phyloP scores from a whole-genome alignment of 192 early-diverging fungal genomes.

The Geranomyces michiganensis region DNA sequence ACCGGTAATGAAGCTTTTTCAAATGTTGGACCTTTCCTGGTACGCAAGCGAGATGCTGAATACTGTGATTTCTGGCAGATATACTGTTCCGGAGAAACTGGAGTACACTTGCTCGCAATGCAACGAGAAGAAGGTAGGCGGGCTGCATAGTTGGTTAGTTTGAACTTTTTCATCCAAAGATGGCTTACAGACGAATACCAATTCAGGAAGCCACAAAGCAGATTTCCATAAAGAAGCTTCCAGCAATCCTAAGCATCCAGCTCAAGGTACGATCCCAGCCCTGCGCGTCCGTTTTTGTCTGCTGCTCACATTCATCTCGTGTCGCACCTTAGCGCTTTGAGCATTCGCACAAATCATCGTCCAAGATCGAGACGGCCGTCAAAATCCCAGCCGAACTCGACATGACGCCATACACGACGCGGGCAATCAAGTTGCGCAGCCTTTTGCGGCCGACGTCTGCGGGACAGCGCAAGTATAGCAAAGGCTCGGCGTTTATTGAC shows the following conservation, averaged over 20 bases:
- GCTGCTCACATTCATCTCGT: neutral
- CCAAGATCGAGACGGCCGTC: conserved; percentile 90
- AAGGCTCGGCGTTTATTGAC: neutral
- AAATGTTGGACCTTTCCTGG: too few species aligned
- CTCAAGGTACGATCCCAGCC: conserved; percentile 77
- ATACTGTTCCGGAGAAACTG: conserved; percentile 82
- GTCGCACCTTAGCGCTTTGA: conserved; percentile 78
- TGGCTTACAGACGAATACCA: conserved; percentile 5
- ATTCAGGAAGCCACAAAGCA: conserved; percentile 81
- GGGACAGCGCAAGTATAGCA: neutral
- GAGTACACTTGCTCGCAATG: conserved; percentile 24
- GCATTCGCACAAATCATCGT: conserved; percentile 58
- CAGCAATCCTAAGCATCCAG: conserved; percentile 89
- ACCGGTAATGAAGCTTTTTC: conserved; percentile 47
- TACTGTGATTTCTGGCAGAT: conserved; percentile 40
- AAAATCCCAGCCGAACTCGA: conserved; percentile 82
- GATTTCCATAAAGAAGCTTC: conserved; percentile 80
- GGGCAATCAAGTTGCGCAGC: conserved; percentile 45
- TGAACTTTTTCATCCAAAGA: neutral
- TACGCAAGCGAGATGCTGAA: too few species aligned
- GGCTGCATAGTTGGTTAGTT: conserved; percentile 3
- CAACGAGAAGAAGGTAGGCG: conserved; percentile 26
- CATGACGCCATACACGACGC: conserved; percentile 88
- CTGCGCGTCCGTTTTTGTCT: too few species aligned
- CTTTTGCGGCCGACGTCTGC: neutral